Conservation (phyloP, 2,329 filamentous ascomycete genomes). For the Ophiosphaerella herpotricha region DNA sequence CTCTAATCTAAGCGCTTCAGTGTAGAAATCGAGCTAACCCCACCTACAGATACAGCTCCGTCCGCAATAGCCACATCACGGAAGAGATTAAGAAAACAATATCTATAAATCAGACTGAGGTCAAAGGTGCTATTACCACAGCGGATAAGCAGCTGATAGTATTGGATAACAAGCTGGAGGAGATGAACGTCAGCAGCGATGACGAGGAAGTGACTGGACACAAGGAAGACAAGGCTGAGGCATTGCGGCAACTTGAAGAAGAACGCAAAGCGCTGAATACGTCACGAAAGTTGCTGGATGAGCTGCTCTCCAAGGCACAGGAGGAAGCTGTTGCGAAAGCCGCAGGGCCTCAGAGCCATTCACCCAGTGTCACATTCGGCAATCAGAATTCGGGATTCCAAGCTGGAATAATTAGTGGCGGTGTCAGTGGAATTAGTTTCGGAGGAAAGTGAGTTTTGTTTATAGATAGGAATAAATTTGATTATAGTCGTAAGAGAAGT, state of each 20-base stretch:
- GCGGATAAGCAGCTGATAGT: constrained; percentile 9
- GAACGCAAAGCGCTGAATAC: constrained; percentile 12
- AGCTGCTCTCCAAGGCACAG: constrained; percentile 14
- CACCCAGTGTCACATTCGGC: constrained; percentile 11
- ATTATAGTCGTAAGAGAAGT: too few species aligned
- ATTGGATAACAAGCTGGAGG: constrained; percentile 33
- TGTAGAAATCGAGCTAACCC: constrained; percentile 17
- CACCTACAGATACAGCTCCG: constrained; percentile 34
- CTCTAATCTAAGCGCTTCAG: constrained; percentile 1
- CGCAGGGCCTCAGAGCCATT: constrained; percentile 6
- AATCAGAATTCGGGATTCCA: constrained; percentile 8
- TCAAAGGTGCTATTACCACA: constrained; percentile 20
- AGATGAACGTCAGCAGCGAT: constrained; percentile 21
- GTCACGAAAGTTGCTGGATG: constrained; percentile 10
- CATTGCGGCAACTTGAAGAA: constrained; percentile 16
- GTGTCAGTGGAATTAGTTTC: constrained; percentile 2
- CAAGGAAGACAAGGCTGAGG: constrained; percentile 11
- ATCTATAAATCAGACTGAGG: constrained; percentile 30
- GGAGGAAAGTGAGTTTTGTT: not conserved
- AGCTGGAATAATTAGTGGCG: constrained; percentile 9
- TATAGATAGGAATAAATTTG: too few species aligned
- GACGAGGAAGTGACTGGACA: constrained; percentile 9
- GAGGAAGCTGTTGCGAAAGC: constrained; percentile 21
- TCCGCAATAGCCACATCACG: constrained; percentile 37
- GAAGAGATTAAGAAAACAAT: constrained; percentile 40